These are phyloP conservation scores for Penicillium italicum DNA, from an alignment of 2,329 filamentous ascomycete genomes.

Conservation along the genomic window DNA sequence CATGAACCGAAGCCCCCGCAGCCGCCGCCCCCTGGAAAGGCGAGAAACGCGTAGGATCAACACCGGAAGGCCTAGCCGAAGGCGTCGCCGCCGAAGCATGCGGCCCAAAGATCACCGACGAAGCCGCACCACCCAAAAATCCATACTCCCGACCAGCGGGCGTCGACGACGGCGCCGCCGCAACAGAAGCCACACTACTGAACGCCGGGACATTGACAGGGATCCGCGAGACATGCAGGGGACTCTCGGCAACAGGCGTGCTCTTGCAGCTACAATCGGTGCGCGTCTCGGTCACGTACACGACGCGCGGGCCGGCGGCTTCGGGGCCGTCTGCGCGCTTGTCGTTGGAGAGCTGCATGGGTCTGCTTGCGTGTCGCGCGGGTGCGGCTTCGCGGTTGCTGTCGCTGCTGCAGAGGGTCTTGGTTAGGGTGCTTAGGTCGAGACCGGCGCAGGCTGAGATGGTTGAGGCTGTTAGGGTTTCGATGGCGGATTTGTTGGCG, in stretches of 20 bases:
- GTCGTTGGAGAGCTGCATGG: slow-evolving; percentile 16
- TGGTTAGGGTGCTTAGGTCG: slow-evolving; percentile 1
- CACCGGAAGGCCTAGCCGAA: slow-evolving; percentile 17
- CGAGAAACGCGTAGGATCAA: slow-evolving; percentile 13
- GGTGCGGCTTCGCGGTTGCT: neutral
- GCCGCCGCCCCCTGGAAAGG: slow-evolving; percentile 20
- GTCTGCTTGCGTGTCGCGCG: slow-evolving; percentile 18
- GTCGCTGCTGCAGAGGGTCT: slow-evolving; percentile 7
- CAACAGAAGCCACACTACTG: slow-evolving; percentile 11
- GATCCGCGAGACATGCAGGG: slow-evolving; percentile 19
- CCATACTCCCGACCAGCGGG: slow-evolving; percentile 7
- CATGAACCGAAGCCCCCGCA: slow-evolving; percentile 5
- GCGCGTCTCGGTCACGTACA: slow-evolving; percentile 23
- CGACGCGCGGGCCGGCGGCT: slow-evolving; percentile 8
- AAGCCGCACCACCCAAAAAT: slow-evolving; percentile 8
- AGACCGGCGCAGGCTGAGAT: slow-evolving; percentile 10
- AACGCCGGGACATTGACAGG: slow-evolving; percentile 18
- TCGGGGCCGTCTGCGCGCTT: slow-evolving; percentile 16
- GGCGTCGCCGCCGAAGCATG: slow-evolving; percentile 13
- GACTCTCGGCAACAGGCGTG: neutral
- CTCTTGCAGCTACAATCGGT: slow-evolving; percentile 23
- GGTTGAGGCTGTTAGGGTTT: slow-evolving; percentile 2
- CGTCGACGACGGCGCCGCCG: slow-evolving; percentile 1
- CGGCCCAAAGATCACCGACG: slow-evolving; percentile 12
- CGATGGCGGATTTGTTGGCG: slow-evolving; percentile 15